These are phyloP conservation scores for Ustilago sp. DNA, from an alignment of 1,284 basidiomycete genomes.

Conservation along the genomic window DNA sequence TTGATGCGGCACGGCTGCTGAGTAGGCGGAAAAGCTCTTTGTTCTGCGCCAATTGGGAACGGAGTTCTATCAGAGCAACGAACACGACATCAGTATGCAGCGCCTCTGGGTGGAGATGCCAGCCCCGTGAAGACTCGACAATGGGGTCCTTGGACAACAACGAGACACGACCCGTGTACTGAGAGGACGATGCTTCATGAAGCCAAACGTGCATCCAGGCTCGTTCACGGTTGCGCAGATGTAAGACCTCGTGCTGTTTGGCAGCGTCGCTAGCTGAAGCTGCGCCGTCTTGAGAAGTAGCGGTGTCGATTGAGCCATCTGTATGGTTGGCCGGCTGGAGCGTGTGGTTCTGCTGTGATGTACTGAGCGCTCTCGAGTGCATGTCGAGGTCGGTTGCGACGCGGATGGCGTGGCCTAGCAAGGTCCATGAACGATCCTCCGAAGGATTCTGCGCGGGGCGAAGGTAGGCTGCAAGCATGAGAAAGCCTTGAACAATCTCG, in stretches of 20 bases:
- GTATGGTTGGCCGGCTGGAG: neutral
- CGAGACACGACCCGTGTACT: conserved; percentile 45
- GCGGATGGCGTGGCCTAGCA: conserved; percentile 45
- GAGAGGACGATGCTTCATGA: conserved; percentile 44
- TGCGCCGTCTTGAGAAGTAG: neutral
- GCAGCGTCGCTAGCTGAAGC: neutral
- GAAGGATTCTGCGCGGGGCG: conserved; percentile 36
- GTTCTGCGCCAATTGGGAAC: conserved; percentile 38
- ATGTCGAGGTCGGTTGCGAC: conserved; percentile 44
- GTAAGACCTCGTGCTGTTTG: conserved; percentile 21
- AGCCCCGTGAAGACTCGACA: conserved; percentile 35
- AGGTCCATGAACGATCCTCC: conserved; percentile 46
- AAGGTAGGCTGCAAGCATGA: conserved; percentile 49
- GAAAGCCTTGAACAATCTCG: conserved; percentile 44
- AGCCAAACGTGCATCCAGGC: conserved; percentile 54
- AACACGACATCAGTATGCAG: conserved; percentile 43
- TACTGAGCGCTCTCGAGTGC: conserved; percentile 36
- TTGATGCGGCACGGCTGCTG: conserved; percentile 18
- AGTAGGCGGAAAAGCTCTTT: conserved; percentile 44
- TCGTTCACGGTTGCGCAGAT: conserved; percentile 37
- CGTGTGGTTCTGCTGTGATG: conserved; percentile 17
- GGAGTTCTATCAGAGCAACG: conserved; percentile 47
- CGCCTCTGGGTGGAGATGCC: conserved; percentile 45
- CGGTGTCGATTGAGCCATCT: neutral
- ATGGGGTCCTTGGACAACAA: conserved; percentile 44